A percentile compares a stretch with the other conserved stretches of the same genome.
Evolutionary conservation across 768 basidiomycete species (phyloP).

Genomic region (Kwoniella sp.): DNA sequence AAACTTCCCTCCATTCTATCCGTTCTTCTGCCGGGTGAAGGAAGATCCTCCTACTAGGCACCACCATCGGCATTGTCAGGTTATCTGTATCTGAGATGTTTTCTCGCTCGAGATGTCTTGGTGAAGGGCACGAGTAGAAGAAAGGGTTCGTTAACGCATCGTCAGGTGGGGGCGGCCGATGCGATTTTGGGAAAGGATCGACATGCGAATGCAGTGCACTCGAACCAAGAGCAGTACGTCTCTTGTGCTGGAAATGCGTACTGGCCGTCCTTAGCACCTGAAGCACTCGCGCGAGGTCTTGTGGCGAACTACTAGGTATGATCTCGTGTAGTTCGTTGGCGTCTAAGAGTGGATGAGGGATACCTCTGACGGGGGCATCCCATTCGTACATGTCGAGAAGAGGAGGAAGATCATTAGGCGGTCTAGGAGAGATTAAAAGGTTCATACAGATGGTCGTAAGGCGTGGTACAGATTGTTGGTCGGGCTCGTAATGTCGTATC

Average conservation of each 20-base stretch:
- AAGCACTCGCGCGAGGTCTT: constrained; percentile 28
- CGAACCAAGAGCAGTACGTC: neutral
- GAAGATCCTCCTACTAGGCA: constrained; percentile 39
- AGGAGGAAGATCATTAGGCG: constrained; percentile 46
- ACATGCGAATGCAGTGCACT: neutral
- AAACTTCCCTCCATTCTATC: constrained; percentile 48
- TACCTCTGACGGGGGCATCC: constrained; percentile 29
- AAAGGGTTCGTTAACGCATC: constrained; percentile 51
- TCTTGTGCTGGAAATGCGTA: constrained; percentile 2
- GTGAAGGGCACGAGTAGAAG: constrained; percentile 48
- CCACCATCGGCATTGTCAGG: neutral
- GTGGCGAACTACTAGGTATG: constrained; percentile 23
- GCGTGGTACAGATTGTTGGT: constrained; percentile 27
- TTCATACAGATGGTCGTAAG: constrained; percentile 39
- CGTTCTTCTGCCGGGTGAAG: constrained; percentile 48
- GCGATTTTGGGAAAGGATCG: constrained; percentile 34
- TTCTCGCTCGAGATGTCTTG: constrained; percentile 33
- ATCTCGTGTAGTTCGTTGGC: constrained; percentile 28
- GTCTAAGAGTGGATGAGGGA: constrained; percentile 42
- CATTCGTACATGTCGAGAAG: constrained; percentile 46
- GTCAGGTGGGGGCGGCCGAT: constrained; percentile 33
- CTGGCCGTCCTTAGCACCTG: constrained; percentile 37
- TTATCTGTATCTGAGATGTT: neutral
- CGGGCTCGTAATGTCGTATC: constrained; percentile 15
- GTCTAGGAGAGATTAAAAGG: constrained; percentile 45